phyloP scores from a whole-genome alignment of 345 rosid genomes.

The Clausena lansium region DNA sequence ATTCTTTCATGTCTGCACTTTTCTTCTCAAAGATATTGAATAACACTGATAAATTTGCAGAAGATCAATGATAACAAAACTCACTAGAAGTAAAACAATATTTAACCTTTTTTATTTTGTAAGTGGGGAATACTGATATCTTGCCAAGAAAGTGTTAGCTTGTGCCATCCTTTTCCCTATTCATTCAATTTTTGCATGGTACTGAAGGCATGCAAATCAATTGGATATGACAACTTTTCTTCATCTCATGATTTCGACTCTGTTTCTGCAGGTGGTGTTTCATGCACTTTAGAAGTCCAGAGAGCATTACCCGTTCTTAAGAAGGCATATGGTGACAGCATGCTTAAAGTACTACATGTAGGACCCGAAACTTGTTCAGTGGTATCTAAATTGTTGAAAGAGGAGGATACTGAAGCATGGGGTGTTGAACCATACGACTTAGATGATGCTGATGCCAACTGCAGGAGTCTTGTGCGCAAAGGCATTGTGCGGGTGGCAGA shows the following conservation, averaged over 20 bases:
- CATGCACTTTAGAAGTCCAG: slow-evolving; percentile 61
- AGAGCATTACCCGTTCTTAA: slow-evolving; percentile 51
- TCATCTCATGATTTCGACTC: background rate
- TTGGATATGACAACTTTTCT: background rate
- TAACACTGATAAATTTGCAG: background rate
- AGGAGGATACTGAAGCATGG: slow-evolving; percentile 56
- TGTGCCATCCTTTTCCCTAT: background rate
- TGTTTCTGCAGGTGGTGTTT: slow-evolving; percentile 41
- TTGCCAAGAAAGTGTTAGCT: background rate
- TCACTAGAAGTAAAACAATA: background rate
- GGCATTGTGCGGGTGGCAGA: slow-evolving; percentile 61
- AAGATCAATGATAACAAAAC: background rate
- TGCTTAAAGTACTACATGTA: slow-evolving; percentile 60
- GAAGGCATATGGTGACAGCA: slow-evolving; percentile 67
- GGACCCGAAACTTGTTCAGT: slow-evolving; percentile 72
- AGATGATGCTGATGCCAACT: slow-evolving; percentile 53
- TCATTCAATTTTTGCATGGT: background rate
- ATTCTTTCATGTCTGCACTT: background rate
- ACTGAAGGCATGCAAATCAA: background rate
- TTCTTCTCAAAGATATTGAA: no score
- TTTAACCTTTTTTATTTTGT: background rate
- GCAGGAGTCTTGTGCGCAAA: slow-evolving; percentile 52
- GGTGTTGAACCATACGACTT: slow-evolving; percentile 76
- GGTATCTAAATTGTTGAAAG: slow-evolving; percentile 58
- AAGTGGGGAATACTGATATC: background rate